Evolutionary conservation across 1,139 yeast species (phyloP), one percentile per base, ranked within the genome.

Genomic region (Pichia sp.): DNA sequence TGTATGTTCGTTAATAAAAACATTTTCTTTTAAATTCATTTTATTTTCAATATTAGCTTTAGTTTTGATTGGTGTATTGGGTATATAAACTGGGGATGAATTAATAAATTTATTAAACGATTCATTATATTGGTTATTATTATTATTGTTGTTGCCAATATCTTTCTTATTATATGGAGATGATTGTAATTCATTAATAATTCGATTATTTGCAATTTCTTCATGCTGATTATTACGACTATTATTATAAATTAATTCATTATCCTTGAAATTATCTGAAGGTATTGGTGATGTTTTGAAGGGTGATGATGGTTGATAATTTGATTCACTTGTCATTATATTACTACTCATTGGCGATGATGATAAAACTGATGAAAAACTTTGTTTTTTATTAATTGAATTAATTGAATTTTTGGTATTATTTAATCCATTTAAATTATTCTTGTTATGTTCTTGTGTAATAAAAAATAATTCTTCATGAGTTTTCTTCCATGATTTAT

Each of bases 281-380:
- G 42, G 50, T 11, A 49, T 12, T 28, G 52, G 52, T 16, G 52
- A 49, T 6, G 52, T 49, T 30, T 39, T 42, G 3, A 45, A 28
- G 20, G 52, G 49, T 5, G 52, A 47, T 26, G 50, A 47, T 12
- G 34, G 41, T 27, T 36, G 33, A 27, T 31, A 31, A 8, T 30
- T 35, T 16, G 24, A 16, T 10, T 47, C 50, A 35, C 43, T 47
- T 7, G 46, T 36, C 38, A 43, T 36, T 22, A 47, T 30, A 26
- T 34, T 29, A 38, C 40, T 49, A 3, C 44, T 35, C 26, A 47
- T 16, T 20, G 52, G 52, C 11, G 52, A 49, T 12, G 52, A 47
- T 4, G 45, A 41, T n/a, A n/a, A n/a, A n/a, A n/a, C n/a, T n/a
- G n/a, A n/a, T n/a, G n/a, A n/a, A n/a, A n/a, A n/a, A n/a, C n/a